Base-by-base conservation (phyloP, 208 protist species). In the Naegleria lovaniensis region DNA sequence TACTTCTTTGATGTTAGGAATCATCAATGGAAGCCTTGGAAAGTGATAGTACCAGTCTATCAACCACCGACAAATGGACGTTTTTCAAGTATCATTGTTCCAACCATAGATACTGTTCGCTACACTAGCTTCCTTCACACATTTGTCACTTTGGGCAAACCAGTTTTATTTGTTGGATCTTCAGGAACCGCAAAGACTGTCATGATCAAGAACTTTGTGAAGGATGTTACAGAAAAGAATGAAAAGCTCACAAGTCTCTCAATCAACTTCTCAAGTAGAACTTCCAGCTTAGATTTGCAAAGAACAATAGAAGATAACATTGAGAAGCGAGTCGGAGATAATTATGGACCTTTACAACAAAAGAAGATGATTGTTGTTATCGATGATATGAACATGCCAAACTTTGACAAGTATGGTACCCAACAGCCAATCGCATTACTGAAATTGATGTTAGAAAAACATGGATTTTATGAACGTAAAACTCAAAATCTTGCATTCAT, bases 311-410 rank as follows among this genome's bases (percentile, higher is more conserved):
- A 99, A 93, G 97, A 99, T 92, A 98, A 98, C 92, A 94, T 99
- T 89, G 98, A 99, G 91, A 98, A 99, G 94, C 95, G 97, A 52
- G 98, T 97, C 43, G 98, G 97, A 90, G 98, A 97, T 83, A 97
- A 97, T 0, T 96, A 98, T 55, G 97, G 97, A 59, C 98, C 98
- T 85, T 97, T 97, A 85, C 95, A 95, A 5, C 98, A 98, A 92
- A 99, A 99, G 94, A 95, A 96, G 1, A 95, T 99, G 83, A 93
- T 99, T 29, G 95, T 99, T 11, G 99, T 99, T 94, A 94, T 99
- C 40, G 98, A 99, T 93, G 98, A 99, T 94, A 93, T 99, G 89
- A 99, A 99, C 94, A 99, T 99, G 98, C 98, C 98, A 11, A 95
- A 95, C 83, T 97, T 99, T 86, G 98, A 99, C 94, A 95, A 95